A percentile compares a stretch with the other conserved stretches of the same genome.
Conservation (phyloP, 805 yeast genomes). For the Cyberlindnera nakhonratchasimensis region DNA sequence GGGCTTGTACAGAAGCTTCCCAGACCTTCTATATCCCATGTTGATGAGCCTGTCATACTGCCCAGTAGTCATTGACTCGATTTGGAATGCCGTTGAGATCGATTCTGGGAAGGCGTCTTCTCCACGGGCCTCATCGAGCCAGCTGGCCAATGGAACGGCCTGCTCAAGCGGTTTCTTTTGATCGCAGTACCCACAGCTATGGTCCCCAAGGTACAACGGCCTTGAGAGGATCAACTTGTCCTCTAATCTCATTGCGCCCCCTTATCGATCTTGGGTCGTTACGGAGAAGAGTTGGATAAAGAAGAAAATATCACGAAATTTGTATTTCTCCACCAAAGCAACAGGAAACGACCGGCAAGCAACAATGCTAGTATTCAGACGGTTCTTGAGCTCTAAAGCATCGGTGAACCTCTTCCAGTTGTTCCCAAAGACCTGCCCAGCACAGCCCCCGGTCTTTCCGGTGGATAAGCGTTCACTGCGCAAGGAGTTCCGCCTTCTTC, state of each 20-base stretch:
- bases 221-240: slow-evolving; percentile 37
- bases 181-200: slow-evolving; percentile 72
- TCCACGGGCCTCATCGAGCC: slow-evolving; percentile 24
- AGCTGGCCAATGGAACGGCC: slow-evolving; percentile 38
- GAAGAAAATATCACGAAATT: background rate
- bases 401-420: slow-evolving; percentile 52
- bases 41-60: slow-evolving; percentile 67
- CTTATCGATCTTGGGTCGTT: no score
- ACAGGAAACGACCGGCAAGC: no score
- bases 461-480: slow-evolving; percentile 56
- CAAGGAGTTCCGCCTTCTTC: slow-evolving; percentile 71
- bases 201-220: slow-evolving; percentile 42
- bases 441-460: slow-evolving; percentile 62
- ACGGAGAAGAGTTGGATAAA: background rate
- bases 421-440: slow-evolving; percentile 74
- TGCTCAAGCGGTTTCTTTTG: slow-evolving; percentile 30
- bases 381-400: slow-evolving; percentile 11
- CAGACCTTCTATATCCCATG: slow-evolving; percentile 78
- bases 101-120: slow-evolving; percentile 7
- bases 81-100: slow-evolving; percentile 36
- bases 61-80: slow-evolving; percentile 42
- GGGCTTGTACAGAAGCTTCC: slow-evolving; percentile 59
- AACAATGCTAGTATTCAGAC: slow-evolving; percentile 7
- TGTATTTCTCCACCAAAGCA: no score
- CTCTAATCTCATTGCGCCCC: background rate